These are phyloP conservation scores for Geranium rotundifolium DNA, from an alignment of 345 rosid species.

Conservation along the genomic window DNA sequence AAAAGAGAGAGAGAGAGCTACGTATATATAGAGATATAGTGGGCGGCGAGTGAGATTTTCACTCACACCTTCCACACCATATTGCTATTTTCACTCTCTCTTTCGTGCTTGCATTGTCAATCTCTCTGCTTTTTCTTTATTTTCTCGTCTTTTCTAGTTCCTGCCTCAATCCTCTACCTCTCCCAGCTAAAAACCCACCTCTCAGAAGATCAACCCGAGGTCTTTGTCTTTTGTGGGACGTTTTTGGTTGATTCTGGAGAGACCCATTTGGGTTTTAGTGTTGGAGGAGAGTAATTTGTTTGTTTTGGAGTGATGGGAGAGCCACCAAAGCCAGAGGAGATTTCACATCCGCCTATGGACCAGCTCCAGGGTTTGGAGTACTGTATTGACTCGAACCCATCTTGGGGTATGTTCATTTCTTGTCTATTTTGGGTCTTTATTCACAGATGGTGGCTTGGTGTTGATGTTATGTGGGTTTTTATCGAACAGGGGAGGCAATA, in stretches of 20 bases:
- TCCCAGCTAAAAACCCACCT: not conserved
- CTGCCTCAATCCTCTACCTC: constrained; percentile 4
- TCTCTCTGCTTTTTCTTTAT: constrained; percentile 3
- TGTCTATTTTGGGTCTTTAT: not conserved
- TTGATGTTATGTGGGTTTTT: not conserved
- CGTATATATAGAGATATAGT: constrained; percentile 8
- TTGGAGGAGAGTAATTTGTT: not conserved
- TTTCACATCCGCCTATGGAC: constrained; percentile 82
- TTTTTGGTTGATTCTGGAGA: constrained; percentile 10
- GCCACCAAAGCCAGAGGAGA: constrained; percentile 86
- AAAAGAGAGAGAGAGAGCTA: constrained; percentile 3
- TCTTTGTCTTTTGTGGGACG: constrained; percentile 14
- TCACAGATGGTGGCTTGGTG: not conserved
- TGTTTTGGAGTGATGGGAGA: constrained; percentile 45
- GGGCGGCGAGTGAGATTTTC: constrained; percentile 22
- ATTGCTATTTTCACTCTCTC: constrained; percentile 1
- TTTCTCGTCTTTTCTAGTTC: constrained; percentile 1
- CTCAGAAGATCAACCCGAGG: not conserved
- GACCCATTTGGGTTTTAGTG: constrained; percentile 15
- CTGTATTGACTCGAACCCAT: constrained; percentile 97
- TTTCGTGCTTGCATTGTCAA: not conserved
- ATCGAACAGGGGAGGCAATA: constrained; percentile 68
- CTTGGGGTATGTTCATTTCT: constrained; percentile 58
- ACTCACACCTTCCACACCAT: constrained; percentile 7
- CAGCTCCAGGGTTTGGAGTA: constrained; percentile 98